Evolutionary conservation across 1,284 basidiomycete species (phyloP), one percentile per base, ranked within the genome.

Genomic region (Schizophyllum commune): DNA sequence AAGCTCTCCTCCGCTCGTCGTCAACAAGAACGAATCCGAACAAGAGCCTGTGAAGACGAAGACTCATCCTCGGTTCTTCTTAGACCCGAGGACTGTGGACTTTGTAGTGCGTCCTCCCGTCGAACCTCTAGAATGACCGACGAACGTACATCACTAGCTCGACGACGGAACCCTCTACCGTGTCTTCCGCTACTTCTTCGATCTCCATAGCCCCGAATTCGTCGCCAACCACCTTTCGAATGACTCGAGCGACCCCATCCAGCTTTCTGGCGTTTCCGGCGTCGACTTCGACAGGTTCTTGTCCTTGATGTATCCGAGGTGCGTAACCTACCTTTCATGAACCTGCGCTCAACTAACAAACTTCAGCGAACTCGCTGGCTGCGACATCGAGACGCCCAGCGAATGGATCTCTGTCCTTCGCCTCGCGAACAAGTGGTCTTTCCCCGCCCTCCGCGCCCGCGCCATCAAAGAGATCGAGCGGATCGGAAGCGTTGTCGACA

Each of bases 341-440:
- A 47, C 39, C 9, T 47, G 39, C 39, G 39, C 39, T 11, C 2
- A 13, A 2, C 39, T 8, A 3, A 9, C 39, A 2, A 47, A 27
- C 27, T 27, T 2, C 39, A 47, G 39, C 39, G 39, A 47, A 47
- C 39, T 47, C 39, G 39, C 39, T 8, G 17, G 13, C 39, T 47
- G 39, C 39, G 13, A 11, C 9, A 3, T 47, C 39, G 9, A 11
- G 13, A 47, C 39, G 2, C 39, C 39, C 39, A 17, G 13, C 8
- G 39, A 64, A 0, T 76, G 75, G 74, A 1, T 65, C 0, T 62
- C 57, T 0, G 68, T 76, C n/a, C 68, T 75, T 1, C 62, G 62
- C 3, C 68, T 76, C 7, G 60, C 73, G 13, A 66, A 59, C 0
- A 64, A 66, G 19, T 75, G 72, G 74, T 32, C 60, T 0, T 75